These are phyloP conservation scores for Jatropha podagrica DNA, from an alignment of 441 rosid species.

Conservation along the genomic window DNA sequence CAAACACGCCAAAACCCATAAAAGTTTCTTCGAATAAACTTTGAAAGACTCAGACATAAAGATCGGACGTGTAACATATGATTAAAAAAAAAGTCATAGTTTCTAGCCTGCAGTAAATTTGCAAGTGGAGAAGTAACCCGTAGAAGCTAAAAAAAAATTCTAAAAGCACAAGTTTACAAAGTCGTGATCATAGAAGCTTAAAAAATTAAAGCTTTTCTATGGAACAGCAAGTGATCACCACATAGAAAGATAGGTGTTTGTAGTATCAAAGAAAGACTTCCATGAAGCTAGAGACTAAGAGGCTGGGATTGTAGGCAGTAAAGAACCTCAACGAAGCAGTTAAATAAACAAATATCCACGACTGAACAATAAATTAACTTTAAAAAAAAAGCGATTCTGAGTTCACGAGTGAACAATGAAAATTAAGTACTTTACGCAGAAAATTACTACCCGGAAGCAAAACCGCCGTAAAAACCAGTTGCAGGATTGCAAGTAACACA, in stretches of 20 bases:
- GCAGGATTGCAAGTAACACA: neutral
- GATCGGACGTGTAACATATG: neutral
- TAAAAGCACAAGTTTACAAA: neutral
- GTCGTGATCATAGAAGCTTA: neutral
- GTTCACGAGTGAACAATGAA: neutral
- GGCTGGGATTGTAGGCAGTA: slow-evolving; percentile 72
- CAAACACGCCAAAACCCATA: neutral
- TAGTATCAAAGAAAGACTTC: slow-evolving; percentile 44
- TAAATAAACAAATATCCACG: neutral
- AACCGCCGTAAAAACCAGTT: neutral
- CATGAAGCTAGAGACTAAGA: slow-evolving; percentile 85
- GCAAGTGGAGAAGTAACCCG: neutral
- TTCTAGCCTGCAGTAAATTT: neutral
- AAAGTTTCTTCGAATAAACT: neutral
- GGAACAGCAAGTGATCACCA: neutral
- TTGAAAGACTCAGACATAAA: neutral
- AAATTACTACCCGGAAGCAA: too few species aligned
- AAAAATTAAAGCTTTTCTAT: neutral
- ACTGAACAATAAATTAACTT: too few species aligned
- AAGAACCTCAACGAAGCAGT: slow-evolving; percentile 44
- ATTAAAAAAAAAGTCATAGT: neutral
- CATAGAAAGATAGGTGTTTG: neutral
- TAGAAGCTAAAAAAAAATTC: neutral
- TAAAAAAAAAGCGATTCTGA: too few species aligned
- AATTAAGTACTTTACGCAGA: neutral